A percentile compares a stretch with the other conserved stretches of the same genome.
These are phyloP conservation scores for Russula griseocarnosa DNA, from an alignment of 768 basidiomycete species.

Conservation along the genomic window DNA sequence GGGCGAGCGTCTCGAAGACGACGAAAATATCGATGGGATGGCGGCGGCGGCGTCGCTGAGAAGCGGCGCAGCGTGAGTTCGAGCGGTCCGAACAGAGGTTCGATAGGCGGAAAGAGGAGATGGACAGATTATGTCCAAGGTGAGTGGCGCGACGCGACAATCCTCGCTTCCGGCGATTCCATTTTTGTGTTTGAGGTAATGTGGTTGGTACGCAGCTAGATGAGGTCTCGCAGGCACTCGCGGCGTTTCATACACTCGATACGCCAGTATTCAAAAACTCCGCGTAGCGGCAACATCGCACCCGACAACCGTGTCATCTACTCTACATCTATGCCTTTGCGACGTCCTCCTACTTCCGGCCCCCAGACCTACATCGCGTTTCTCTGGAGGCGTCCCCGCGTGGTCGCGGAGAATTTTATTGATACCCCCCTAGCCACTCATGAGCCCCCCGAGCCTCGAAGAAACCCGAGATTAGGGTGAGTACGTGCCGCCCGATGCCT, in stretches of 20 bases:
- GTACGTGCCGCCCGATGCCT: not conserved
- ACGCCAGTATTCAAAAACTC: constrained; percentile 42
- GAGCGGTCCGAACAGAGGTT: constrained; percentile 63
- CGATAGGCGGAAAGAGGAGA: constrained; percentile 61
- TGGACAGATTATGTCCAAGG: constrained; percentile 75
- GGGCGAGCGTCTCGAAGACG: constrained; percentile 22
- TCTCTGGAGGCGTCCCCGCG: constrained; percentile 2
- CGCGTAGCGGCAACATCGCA: constrained; percentile 29
- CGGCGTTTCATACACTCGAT: constrained; percentile 44
- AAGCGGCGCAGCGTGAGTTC: constrained; percentile 56
- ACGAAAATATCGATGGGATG: constrained; percentile 4
- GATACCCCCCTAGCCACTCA: constrained; percentile 36
- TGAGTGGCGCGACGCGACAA: too few relatives aligned
- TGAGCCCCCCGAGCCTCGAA: constrained; percentile 15
- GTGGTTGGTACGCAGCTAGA: constrained; percentile 46
- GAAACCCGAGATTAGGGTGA: constrained; percentile 8
- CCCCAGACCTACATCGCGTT: constrained; percentile 28
- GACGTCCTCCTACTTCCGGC: constrained; percentile 28
- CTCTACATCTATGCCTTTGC: too few relatives aligned
- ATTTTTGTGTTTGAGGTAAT: not conserved
- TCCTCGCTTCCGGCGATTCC: too few relatives aligned
- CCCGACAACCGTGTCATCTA: constrained; percentile 34
- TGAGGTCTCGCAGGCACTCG: constrained; percentile 45
- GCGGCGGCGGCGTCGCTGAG: constrained; percentile 22
- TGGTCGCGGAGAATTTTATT: constrained; percentile 30